Evolutionary conservation across 2,329 filamentous ascomycete species (phyloP), one percentile per base, ranked within the genome.

Genomic region (Colletotrichum brevisporum): DNA sequence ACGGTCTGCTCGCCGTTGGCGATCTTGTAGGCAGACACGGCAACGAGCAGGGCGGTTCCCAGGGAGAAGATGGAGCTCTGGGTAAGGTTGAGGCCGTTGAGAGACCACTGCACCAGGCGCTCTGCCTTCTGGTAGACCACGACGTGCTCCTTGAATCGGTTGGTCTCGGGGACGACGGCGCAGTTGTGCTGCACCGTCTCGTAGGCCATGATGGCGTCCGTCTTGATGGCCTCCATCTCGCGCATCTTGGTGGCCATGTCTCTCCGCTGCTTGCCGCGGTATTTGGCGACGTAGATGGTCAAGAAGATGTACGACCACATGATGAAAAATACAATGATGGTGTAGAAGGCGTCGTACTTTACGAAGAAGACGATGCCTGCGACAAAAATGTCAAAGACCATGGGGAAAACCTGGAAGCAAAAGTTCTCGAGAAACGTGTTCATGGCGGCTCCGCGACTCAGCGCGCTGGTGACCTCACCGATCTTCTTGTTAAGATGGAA

Each of bases 101-200:
- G 76, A 3, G 87, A 89, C 72, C 86, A 82, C 61, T 84, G 81
- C 18, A 90, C 87, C 61, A 85, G 80, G 63, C 87, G 87, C 76
- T 90, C 87, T 10, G 87, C 87, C 10, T 79, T 80, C 71, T 91
- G 89, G 73, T 86, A 90, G 71, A 84, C 84, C 58, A 81, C 77
- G 0, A 91, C 88, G 13, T 88, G 86, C 24, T 84, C 79, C 36
- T 82, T 84, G 74, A 89, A 91, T 6, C 87, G 82, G 59, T 85
- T 81, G 50, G 88, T 89, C 74, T 91, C 89, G 69, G 87, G 85
- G 1, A 79, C 79, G 70, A 90, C 86, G 18, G 89, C 88, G 71
- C 89, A 89, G 78, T 90, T 90, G 75, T 90, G 89, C 72, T 90
- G 89, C 52, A 91, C 89, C 1, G 89, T 90, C 70, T 85, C 84